Evolutionary conservation across 2,329 filamentous ascomycete species (phyloP), one percentile per base, ranked within the genome.

Genomic region (Microdochium paspali): DNA sequence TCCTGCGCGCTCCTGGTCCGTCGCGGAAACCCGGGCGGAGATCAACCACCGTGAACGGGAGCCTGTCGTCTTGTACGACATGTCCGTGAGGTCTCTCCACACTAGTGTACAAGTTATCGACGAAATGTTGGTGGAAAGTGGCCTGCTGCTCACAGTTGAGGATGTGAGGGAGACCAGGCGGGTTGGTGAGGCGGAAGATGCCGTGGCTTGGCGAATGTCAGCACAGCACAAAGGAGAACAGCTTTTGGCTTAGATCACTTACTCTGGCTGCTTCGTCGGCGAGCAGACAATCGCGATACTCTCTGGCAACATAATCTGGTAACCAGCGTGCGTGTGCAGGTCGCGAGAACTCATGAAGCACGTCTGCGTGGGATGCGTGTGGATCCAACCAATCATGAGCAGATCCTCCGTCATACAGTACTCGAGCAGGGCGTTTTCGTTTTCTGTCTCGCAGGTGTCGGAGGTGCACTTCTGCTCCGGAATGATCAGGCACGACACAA

Each of bases 281-380:
- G 93, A 88, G 67, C 93, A 98, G 32, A 98, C 93, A 58, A 98
- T 95, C 3, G 93, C 93, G 52, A 98, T 90, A 57, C 88, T 94
- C 71, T 98, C 93, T 1, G 90, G 85, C 67, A 97, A 79, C 89
- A 96, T 96, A 50, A 93, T 83, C 66, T 98, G 93, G 63, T 96
- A 97, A 10, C 90, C 90, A 3, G 84, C 84, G 61, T 95, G 91
- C 0, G 94, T 98, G 61, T 98, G 93, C 54, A 97, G 63, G 61
- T 98, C 93, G 45, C 91, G 76, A 44, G 86, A 93, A 62, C 89
- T 95, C 87, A 98, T 94, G 64, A 98, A 98, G 66, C 93, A 98
- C 0, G 89, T 94, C 68, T 98, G 93, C 0, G 85, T 89, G 0
- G 93, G 93, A 63, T 98, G 93, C 0, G 93, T 98, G 62, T 98